Base-by-base conservation (phyloP, 2,329 filamentous ascomycete genomes). In the Pestalotiopsis sp. region DNA sequence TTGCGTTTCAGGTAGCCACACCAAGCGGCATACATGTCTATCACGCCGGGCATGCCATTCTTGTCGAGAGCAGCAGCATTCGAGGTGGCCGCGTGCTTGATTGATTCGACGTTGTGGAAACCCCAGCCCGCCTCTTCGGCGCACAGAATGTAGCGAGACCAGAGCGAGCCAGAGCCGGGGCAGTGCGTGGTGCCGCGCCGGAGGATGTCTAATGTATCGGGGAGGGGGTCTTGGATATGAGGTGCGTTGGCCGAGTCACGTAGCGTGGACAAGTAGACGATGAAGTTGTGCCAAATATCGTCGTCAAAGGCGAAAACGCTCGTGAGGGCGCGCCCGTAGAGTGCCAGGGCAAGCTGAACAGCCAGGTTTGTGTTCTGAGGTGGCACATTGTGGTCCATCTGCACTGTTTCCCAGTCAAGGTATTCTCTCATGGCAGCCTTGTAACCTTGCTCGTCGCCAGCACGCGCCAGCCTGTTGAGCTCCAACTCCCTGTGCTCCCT, bases 11-110 rank as follows among this genome's bases (percentile, higher is more conserved):
- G 86, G 74, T 95, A 98, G 64, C 94, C 94, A 77, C 95, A 98
- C 96, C 96, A 99, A 0, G 95, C 92, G 66, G 93, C 90, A 76
- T 98, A 94, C 76, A 98, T 93, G 75, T 97, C 94, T 69, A 98
- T 88, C 40, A 98, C 90, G 72, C 95, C 93, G 64, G 94, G 90
- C 86, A 98, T 92, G 27, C 94, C 95, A 70, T 94, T 91, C 71
- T 92, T 91, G 78, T 97, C 94, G 4, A 98, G 85, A 57, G 97
- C 86, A 9, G 94, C 91, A 27, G 93, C 94, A 76, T 91, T 93
- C 27, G 59, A 38, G 0, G 95, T 98, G 6, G 96, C 96, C 58
- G 91, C 91, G 79, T 98, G 94, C 80, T 99, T 99, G 79, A 98
- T 94, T 56, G 90, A 87, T 74, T 97, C 93, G 66, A 98, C 93